phyloP scores from a whole-genome alignment of 1,284 basidiomycete species.

The Puccinia polysora region DNA sequence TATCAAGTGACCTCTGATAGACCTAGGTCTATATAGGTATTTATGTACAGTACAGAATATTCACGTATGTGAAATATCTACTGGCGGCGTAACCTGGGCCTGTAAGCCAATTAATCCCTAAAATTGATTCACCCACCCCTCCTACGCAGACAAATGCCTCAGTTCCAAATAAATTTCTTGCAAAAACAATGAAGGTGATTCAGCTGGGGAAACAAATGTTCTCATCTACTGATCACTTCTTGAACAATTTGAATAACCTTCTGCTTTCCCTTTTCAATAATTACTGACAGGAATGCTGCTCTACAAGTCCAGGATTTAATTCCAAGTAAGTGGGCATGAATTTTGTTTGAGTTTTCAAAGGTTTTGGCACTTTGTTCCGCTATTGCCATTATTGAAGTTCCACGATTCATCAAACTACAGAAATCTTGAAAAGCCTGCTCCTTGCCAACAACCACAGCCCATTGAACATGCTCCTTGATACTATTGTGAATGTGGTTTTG shows the following conservation, averaged over 20 bases:
- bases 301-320: slow-evolving; percentile 8
- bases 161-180: too few species aligned
- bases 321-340: not conserved
- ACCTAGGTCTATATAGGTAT: too few species aligned
- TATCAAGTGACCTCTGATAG: too few species aligned
- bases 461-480: not conserved
- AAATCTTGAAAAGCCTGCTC: not conserved
- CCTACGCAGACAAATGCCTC: too few species aligned
- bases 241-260: slow-evolving; percentile 15
- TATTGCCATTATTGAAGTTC: slow-evolving; percentile 12
- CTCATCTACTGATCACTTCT: too few species aligned
- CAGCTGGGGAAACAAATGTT: too few species aligned
- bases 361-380: not conserved
- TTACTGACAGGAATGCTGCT: slow-evolving; percentile 19
- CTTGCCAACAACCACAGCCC: not conserved
- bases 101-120: too few species aligned
- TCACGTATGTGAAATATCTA: too few species aligned
- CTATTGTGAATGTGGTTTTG: slow-evolving; percentile 15
- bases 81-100: too few species aligned
- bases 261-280: slow-evolving; percentile 16
- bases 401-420: not conserved
- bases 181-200: too few species aligned
- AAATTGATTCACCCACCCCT: too few species aligned
- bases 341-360: not conserved
- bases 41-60: too few species aligned